These are phyloP conservation scores for Nitzschia sp. DNA, from an alignment of 108 stramenopile species.

Conservation along the genomic window DNA sequence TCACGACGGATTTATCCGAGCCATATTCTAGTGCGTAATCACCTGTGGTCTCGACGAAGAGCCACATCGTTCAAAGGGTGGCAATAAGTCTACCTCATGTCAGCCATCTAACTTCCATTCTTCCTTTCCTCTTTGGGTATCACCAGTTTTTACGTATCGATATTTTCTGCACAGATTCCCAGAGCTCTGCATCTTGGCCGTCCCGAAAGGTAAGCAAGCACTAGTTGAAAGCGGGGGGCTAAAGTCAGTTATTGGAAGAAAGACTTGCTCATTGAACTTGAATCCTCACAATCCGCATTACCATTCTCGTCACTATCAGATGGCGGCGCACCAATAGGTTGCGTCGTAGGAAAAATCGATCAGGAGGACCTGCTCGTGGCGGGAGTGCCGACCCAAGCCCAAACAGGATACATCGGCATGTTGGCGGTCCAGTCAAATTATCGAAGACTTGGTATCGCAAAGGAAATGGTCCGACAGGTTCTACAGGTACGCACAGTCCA, in stretches of 20 bases:
- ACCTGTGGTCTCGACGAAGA: not conserved
- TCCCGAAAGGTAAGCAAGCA: constrained; percentile 48
- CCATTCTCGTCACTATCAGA: too few species aligned
- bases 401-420: constrained; percentile 81
- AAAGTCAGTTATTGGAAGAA: too few species aligned
- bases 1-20: constrained; percentile 79
- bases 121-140: not conserved
- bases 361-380: constrained; percentile 28
- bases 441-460: constrained; percentile 84
- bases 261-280: too few species aligned
- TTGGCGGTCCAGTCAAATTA: constrained; percentile 67
- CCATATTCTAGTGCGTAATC: constrained; percentile 71
- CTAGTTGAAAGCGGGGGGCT: too few species aligned
- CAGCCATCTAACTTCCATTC: too few species aligned
- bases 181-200: constrained; percentile 79
- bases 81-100: too few species aligned
- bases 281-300: too few species aligned
- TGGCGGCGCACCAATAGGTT: constrained; percentile 69
- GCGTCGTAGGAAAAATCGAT: constrained; percentile 88
- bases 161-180: constrained; percentile 87
- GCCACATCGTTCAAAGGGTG: too few species aligned
- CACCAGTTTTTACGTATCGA: constrained; percentile 82
- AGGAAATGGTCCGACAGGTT: constrained; percentile 63
- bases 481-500: too few species aligned
- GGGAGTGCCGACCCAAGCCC: not conserved